Conservation (phyloP, 208 protist genomes). For the Crithidia acanthocephali region DNA sequence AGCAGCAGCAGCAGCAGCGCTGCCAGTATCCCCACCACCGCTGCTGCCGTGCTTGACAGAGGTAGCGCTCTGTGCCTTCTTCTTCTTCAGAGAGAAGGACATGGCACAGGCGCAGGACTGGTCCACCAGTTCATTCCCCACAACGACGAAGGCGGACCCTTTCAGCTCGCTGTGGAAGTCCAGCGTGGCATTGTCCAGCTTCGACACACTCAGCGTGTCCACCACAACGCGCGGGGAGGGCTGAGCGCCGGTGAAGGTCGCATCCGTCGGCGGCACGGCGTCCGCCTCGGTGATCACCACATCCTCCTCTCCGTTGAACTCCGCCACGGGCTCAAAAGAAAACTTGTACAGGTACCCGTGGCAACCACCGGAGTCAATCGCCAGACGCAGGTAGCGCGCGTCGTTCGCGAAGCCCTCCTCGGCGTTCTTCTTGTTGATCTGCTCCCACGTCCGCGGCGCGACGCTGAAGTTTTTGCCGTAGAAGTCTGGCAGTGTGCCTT, state of each 20-base stretch:
- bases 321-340: conserved; percentile 57
- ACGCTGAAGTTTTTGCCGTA: conserved; percentile 86
- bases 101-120: conserved; percentile 89
- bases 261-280: conserved; percentile 31
- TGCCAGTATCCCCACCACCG: background rate
- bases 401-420: conserved; percentile 82
- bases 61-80: conserved; percentile 5
- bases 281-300: conserved; percentile 68
- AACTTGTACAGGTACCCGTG: conserved; percentile 93
- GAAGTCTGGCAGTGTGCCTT: conserved; percentile 38
- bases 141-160: conserved; percentile 86
- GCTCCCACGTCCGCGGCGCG: conserved; percentile 66
- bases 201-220: conserved; percentile 70
- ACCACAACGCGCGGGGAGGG: conserved; percentile 67
- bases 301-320: conserved; percentile 69
- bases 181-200: conserved; percentile 74
- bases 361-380: conserved; percentile 89
- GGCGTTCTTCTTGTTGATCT: conserved; percentile 74
- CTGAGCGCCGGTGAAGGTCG: conserved; percentile 28
- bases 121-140: conserved; percentile 91
- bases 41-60: background rate
- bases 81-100: conserved; percentile 88
- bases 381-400: conserved; percentile 73
- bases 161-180: conserved; percentile 93
- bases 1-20: background rate